Base-by-base conservation (phyloP, 306 rosid genomes). In the Corylus heterophylla region DNA sequence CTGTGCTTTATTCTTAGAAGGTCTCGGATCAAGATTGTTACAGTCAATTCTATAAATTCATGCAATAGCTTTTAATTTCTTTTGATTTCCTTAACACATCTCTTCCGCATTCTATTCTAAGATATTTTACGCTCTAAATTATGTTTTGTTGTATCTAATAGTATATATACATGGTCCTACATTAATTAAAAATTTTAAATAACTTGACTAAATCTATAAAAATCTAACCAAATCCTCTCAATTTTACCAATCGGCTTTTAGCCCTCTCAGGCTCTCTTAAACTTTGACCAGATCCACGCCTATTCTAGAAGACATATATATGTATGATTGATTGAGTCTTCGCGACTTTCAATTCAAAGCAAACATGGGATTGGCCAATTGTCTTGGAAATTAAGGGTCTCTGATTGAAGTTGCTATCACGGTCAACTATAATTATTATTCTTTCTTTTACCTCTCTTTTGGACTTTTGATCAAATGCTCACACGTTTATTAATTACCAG, bases 321-420 rank as follows among this genome's bases (percentile, higher is more conserved):
- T 31, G 35, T 31, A 31, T 31, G 35, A 6, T 45, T 27, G 45
- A 16, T 49, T 74, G n/a, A 6, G 29, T 52, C 17, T 31, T 71
- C 75, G 83, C 81, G 52, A 76, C 3, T 20, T 76, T 80, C 84
- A 76, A 79, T 79, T 77, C 83, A 69, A 82, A 76, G 56, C 73
- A 31, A 39, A n/a, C 48, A 3, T 42, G 11, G 2, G 70, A 64
- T 64, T 14, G 70, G 48, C 22, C 2, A 5, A 59, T 59, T 59
- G 20, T 59, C 66, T 9, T 59, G n/a, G 31, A 59, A 59, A 12
- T 35, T 37, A 14, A 16, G 13, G n/a, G 68, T 62, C 42, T 27
- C 67, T 59, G 25, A 59, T 12, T 27, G 27, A 62, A 62, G 12
- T 12, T 29, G 8, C 7, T 29, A 5, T 2, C 14, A 3, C 70